Conservation (phyloP, 2,329 filamentous ascomycete genomes). For the Fusarium keratoplasticum region DNA sequence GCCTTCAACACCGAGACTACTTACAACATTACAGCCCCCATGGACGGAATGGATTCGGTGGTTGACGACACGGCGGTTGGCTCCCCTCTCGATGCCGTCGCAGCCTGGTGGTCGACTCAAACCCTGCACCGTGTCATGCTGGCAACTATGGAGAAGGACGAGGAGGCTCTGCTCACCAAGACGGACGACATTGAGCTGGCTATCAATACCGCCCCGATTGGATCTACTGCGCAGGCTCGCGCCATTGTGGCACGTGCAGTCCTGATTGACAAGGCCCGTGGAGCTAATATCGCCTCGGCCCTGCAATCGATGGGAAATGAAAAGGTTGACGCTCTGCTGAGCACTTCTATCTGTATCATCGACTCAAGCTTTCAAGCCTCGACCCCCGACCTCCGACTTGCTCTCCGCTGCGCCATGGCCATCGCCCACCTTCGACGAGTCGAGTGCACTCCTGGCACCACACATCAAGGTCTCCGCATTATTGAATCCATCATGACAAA, state of each 20-base stretch:
- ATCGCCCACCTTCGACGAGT: slow-evolving; percentile 67
- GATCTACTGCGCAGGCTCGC: slow-evolving; percentile 76
- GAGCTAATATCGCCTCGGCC: slow-evolving; percentile 67
- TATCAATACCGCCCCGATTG: slow-evolving; percentile 78
- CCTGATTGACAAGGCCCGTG: slow-evolving; percentile 65
- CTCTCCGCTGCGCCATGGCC: slow-evolving; percentile 70
- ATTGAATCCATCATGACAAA: slow-evolving; percentile 63
- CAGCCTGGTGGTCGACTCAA: slow-evolving; percentile 89
- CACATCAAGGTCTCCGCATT: slow-evolving; percentile 58
- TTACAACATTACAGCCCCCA: slow-evolving; percentile 70
- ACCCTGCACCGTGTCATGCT: slow-evolving; percentile 77
- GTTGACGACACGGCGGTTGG: slow-evolving; percentile 87
- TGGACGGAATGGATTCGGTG: slow-evolving; percentile 83
- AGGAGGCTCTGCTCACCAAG: slow-evolving; percentile 36
- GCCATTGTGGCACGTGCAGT: slow-evolving; percentile 70
- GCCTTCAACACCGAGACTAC: slow-evolving; percentile 86
- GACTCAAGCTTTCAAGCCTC: slow-evolving; percentile 56
- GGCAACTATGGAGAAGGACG: slow-evolving; percentile 68
- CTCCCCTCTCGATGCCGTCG: slow-evolving; percentile 88
- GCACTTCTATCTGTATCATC: slow-evolving; percentile 55
- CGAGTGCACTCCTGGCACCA: slow-evolving; percentile 48
- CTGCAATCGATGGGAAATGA: slow-evolving; percentile 60
- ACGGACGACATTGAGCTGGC: slow-evolving; percentile 72
- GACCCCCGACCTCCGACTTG: slow-evolving; percentile 65
- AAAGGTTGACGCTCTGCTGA: slow-evolving; percentile 39